Evolutionary conservation across 164 flowering plant species (phyloP).

Genomic region (Stephania cephalantha): DNA sequence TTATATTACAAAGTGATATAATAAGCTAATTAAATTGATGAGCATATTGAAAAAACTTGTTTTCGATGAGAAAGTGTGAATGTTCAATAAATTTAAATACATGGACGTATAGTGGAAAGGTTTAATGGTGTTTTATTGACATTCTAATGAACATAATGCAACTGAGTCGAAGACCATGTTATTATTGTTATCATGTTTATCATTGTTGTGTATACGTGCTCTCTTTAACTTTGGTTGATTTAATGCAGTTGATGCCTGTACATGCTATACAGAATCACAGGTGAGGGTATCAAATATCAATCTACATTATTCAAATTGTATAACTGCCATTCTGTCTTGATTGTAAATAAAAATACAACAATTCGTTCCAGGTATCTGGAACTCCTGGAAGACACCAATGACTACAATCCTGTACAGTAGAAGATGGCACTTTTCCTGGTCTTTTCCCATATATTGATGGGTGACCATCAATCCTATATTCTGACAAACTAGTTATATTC

Average conservation of each 20-base stretch:
- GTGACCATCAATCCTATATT: slow-evolving; percentile 83
- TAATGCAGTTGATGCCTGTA: too few relatives aligned
- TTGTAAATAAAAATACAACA: slow-evolving; percentile 61
- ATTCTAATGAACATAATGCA: not conserved
- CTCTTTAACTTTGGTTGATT: too few relatives aligned
- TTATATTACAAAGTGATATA: not conserved
- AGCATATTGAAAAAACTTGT: not conserved
- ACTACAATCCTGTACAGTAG: slow-evolving; percentile 74
- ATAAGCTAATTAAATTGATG: not conserved
- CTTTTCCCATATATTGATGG: slow-evolving; percentile 74
- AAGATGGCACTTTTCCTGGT: slow-evolving; percentile 25
- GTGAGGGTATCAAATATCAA: not conserved
- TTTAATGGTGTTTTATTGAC: too few relatives aligned
- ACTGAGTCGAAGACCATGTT: not conserved
- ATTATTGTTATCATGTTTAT: not conserved
- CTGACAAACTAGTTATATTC: slow-evolving; percentile 64
- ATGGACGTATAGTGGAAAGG: too few relatives aligned
- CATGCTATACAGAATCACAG: not conserved
- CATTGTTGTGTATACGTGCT: too few relatives aligned
- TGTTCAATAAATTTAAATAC: too few relatives aligned
- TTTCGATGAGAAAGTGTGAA: not conserved
- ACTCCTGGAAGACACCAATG: slow-evolving; percentile 99
- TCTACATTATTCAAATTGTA: not conserved
- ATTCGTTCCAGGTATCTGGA: slow-evolving; percentile 91
- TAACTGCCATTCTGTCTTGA: slow-evolving; percentile 16